These are phyloP conservation scores for Metschnikowia rubicola DNA, from an alignment of 805 yeast species.

Conservation along the genomic window DNA sequence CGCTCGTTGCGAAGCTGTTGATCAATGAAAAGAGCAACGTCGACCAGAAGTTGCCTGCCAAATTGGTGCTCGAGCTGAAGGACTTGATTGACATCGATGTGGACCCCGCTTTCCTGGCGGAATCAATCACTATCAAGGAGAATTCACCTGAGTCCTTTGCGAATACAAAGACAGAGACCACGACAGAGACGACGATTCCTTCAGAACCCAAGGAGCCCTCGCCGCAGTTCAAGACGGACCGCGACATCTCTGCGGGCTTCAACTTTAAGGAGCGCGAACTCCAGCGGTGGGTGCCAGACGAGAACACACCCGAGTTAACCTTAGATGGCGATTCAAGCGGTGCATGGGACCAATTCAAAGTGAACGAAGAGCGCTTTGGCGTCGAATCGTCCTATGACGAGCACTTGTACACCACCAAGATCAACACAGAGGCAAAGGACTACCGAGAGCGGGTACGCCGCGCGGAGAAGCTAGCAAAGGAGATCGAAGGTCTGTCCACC, in stretches of 20 bases:
- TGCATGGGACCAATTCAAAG: constrained; percentile 92
- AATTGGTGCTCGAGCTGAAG: constrained; percentile 44
- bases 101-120: constrained; percentile 21
- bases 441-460: constrained; percentile 58
- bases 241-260: constrained; percentile 63
- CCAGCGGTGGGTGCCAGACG: constrained; percentile 82
- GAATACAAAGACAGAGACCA: constrained; percentile 3
- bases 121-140: constrained; percentile 3
- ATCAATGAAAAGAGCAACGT: constrained; percentile 26
- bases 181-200: constrained; percentile 8
- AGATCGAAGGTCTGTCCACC: constrained; percentile 65
- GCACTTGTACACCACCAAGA: constrained; percentile 77
- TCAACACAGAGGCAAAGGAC: constrained; percentile 69
- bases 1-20: constrained; percentile 27
- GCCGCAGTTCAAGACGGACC: constrained; percentile 68
- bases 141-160: constrained; percentile 7
- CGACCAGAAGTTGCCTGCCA: constrained; percentile 39
- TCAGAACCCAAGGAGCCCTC: not conserved
- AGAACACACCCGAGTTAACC: constrained; percentile 25
- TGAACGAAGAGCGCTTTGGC: constrained; percentile 86
- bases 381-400: constrained; percentile 83
- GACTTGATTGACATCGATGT: constrained; percentile 50
- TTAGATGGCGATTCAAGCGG: constrained; percentile 31
- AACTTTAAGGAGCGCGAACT: constrained; percentile 64
- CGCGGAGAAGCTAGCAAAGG: constrained; percentile 79